Conservation (phyloP, 148 eudicot genomes). For the Camellia japonica region DNA sequence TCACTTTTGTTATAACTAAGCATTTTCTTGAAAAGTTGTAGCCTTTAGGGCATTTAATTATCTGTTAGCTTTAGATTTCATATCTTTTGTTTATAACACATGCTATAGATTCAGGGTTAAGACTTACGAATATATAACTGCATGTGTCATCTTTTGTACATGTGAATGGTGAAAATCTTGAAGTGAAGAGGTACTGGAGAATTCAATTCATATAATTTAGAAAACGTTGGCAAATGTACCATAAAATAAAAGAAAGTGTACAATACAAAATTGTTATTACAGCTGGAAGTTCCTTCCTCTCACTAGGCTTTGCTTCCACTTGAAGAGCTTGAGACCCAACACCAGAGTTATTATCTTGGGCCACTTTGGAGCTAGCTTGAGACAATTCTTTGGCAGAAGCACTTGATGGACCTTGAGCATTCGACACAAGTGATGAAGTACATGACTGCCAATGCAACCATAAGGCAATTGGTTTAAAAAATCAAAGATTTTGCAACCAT, state of each 20-base stretch:
- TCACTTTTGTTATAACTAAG: too few relatives aligned
- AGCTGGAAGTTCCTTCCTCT: conserved; percentile 61
- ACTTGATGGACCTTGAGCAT: conserved; percentile 18
- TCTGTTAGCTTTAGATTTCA: too few relatives aligned
- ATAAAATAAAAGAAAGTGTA: conserved; percentile 5
- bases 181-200: conserved; percentile 62
- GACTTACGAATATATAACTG: too few relatives aligned
- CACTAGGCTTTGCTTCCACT: conserved; percentile 32
- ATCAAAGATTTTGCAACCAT: neutral
- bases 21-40: too few relatives aligned
- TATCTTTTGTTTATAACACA: too few relatives aligned
- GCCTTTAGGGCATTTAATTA: too few relatives aligned
- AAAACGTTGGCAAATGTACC: neutral
- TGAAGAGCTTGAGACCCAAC: conserved; percentile 17
- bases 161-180: conserved; percentile 21
- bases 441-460: conserved; percentile 24
- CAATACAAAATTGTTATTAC: conserved; percentile 28
- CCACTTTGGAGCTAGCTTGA: conserved; percentile 22
- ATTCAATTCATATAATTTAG: conserved; percentile 3
- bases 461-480: neutral
- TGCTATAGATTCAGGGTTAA: too few relatives aligned
- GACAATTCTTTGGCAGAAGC: conserved; percentile 27
- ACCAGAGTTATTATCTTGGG: conserved; percentile 18
- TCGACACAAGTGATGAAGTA: conserved; percentile 20
- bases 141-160: too few relatives aligned